Conservation (phyloP, 495 filamentous ascomycete genomes). For the Cercophora scortea region DNA sequence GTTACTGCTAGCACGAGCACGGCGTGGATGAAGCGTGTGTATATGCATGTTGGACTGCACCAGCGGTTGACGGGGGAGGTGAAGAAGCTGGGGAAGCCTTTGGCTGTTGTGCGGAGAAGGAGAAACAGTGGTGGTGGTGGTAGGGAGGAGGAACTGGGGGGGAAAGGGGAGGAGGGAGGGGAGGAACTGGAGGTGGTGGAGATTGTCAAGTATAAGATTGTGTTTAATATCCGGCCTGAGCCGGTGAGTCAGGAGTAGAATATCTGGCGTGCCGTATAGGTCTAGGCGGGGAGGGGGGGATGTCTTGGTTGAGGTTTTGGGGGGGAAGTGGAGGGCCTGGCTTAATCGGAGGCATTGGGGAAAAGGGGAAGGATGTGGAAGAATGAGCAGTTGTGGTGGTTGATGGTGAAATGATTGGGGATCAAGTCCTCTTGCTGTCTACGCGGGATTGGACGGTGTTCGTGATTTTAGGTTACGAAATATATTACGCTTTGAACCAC, state of each 20-base stretch:
- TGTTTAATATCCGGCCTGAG: constrained; percentile 83
- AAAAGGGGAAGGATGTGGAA: too few relatives aligned
- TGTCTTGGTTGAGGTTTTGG: not conserved
- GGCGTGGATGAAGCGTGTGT: constrained; percentile 81
- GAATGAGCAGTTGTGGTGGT: too few relatives aligned
- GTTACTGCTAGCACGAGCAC: constrained; percentile 34
- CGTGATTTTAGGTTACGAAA: too few relatives aligned
- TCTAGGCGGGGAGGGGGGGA: constrained; percentile 15
- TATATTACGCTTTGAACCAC: too few relatives aligned
- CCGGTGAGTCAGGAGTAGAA: constrained; percentile 50
- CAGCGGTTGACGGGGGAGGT: constrained; percentile 87
- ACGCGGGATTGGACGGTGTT: too few relatives aligned
- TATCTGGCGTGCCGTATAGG: too few relatives aligned
- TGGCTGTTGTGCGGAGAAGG: constrained; percentile 66
- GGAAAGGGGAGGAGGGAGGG: constrained; percentile 7
- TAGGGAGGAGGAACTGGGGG: constrained; percentile 8
- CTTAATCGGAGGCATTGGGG: too few relatives aligned
- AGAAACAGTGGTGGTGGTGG: too few relatives aligned
- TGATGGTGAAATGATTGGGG: too few relatives aligned
- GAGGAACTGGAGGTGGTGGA: constrained; percentile 60
- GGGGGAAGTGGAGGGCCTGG: too few relatives aligned
- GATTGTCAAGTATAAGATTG: constrained; percentile 78
- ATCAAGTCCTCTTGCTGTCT: too few relatives aligned
- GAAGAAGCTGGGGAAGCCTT: constrained; percentile 68
- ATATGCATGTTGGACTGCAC: constrained; percentile 81